Percentiles rank a stretch among this genome's conserved stretches.
These are phyloP conservation scores for Crithidia sp. DNA, from an alignment of 208 protist species.

Conservation along the genomic window DNA sequence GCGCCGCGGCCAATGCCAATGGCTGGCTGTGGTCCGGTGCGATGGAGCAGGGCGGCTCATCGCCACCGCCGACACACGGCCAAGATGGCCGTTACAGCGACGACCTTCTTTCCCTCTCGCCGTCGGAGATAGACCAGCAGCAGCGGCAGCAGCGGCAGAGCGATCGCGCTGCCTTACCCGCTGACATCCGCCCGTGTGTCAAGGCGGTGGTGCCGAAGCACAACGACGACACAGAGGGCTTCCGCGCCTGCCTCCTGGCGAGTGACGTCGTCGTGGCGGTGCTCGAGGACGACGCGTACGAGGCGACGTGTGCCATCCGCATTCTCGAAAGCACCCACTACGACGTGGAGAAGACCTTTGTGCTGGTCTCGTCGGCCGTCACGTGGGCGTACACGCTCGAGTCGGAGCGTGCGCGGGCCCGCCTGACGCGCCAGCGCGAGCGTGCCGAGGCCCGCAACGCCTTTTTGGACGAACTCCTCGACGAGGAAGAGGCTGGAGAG, in stretches of 20 bases:
- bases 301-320: slow-evolving; percentile 85
- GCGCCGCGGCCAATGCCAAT: neutral
- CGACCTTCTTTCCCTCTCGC: neutral
- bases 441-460: slow-evolving; percentile 49
- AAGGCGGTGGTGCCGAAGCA: slow-evolving; percentile 68
- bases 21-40: slow-evolving; percentile 5
- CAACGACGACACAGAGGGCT: slow-evolving; percentile 66
- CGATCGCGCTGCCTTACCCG: slow-evolving; percentile 33
- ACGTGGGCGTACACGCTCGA: slow-evolving; percentile 84
- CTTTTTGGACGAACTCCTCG: slow-evolving; percentile 45
- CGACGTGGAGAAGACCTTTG: slow-evolving; percentile 93
- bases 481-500: slow-evolving; percentile 34
- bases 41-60: neutral
- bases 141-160: slow-evolving; percentile 5
- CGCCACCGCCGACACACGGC: neutral
- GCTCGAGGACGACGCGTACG: slow-evolving; percentile 80
- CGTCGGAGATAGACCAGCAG: neutral
- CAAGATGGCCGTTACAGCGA: neutral
- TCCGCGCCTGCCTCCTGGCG: slow-evolving; percentile 63
- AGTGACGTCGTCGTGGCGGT: slow-evolving; percentile 89
- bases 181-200: slow-evolving; percentile 48
- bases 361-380: slow-evolving; percentile 86
- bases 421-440: slow-evolving; percentile 37
- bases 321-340: slow-evolving; percentile 82
- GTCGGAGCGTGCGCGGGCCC: slow-evolving; percentile 52